Base-by-base conservation (phyloP, 2,329 filamentous ascomycete species). In the Diplodia scrobiculata region DNA sequence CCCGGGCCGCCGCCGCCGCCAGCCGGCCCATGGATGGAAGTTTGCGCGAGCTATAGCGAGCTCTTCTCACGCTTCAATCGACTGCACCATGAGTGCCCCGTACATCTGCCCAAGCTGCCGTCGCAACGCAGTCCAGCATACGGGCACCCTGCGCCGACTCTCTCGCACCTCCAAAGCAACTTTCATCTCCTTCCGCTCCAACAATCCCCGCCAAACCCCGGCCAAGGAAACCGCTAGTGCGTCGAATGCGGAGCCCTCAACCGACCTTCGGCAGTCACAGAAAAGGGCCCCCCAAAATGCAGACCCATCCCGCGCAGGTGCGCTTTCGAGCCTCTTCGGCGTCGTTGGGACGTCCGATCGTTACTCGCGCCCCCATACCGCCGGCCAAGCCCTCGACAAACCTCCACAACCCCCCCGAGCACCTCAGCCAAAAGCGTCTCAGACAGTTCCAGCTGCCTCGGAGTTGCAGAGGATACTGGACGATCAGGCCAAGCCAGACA, bases 31-130 rank as follows among this genome's bases (percentile, higher is more conserved):
- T 25, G 3, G 25, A 25, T 25, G 25, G 25, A 50, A 29, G 27
- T 62, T 65, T 65, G 52, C 27, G 34, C 63, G 48, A 29, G 27
- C 38, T 32, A 13, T n/a, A 19, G 34, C 63, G 48, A 29, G 27
- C 38, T 32, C n/a, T n/a, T n/a, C 41, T 59, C 27, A 9, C 14
- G 11, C 54, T 36, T 36, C 60, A 41, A 52, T 63, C 32, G n/a
- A 29, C 25, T 19, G 38, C 41, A 48, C 19, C 53, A 66, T 66
- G 65, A 62, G 48, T 32, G 32, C 50, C n/a, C 55, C 55, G n/a
- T 66, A 66, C n/a, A 36, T 66, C 29, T 66, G 65, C 29, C 65
- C 65, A 13, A 51, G 48, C 58, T 66, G 65, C 36, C 54, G 65
- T n/a, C 65, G 21, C 25, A 66, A 66, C 32, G 54, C 32, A 13